phyloP scores from a whole-genome alignment of 495 filamentous ascomycete genomes.

The Penicillium chermesinum region DNA sequence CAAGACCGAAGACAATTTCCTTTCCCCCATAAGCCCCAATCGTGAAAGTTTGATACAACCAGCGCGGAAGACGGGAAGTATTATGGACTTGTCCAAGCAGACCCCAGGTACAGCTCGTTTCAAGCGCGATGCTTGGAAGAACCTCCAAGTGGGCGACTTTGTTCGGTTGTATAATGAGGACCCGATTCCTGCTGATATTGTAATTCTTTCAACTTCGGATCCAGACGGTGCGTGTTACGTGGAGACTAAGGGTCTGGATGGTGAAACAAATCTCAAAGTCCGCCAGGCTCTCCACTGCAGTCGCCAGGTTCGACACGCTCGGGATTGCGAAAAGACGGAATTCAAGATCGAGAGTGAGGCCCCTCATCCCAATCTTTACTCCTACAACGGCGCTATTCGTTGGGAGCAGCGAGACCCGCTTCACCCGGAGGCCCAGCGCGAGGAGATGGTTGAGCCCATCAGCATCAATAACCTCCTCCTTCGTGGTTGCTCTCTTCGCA shows the following conservation, averaged over 20 bases:
- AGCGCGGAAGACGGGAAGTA: slow-evolving; percentile 54
- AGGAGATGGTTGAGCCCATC: slow-evolving; percentile 86
- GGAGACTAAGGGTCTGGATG: slow-evolving; percentile 97
- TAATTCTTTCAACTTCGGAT: slow-evolving; percentile 94
- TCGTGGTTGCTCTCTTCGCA: slow-evolving; percentile 86
- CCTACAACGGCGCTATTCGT: slow-evolving; percentile 81
- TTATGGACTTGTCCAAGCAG: slow-evolving; percentile 57
- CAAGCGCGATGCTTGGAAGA: slow-evolving; percentile 93
- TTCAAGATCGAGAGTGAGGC: slow-evolving; percentile 89
- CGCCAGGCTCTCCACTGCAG: slow-evolving; percentile 85
- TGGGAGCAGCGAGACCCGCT: slow-evolving; percentile 73
- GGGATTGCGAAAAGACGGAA: slow-evolving; percentile 81
- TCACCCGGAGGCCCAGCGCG: slow-evolving; percentile 52
- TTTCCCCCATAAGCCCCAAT: slow-evolving; percentile 32
- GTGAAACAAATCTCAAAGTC: slow-evolving; percentile 97
- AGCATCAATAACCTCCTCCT: slow-evolving; percentile 92
- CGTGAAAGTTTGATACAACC: slow-evolving; percentile 28
- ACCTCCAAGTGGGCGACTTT: slow-evolving; percentile 91
- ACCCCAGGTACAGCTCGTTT: slow-evolving; percentile 66
- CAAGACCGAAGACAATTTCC: slow-evolving; percentile 20
- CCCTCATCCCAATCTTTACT: slow-evolving; percentile 89
- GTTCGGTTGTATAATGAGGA: slow-evolving; percentile 96
- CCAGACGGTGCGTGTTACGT: slow-evolving; percentile 94
- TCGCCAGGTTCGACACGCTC: slow-evolving; percentile 77
- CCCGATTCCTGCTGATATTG: slow-evolving; percentile 89